Conservation (phyloP, 768 basidiomycete species). For the Dendrothele bispora region DNA sequence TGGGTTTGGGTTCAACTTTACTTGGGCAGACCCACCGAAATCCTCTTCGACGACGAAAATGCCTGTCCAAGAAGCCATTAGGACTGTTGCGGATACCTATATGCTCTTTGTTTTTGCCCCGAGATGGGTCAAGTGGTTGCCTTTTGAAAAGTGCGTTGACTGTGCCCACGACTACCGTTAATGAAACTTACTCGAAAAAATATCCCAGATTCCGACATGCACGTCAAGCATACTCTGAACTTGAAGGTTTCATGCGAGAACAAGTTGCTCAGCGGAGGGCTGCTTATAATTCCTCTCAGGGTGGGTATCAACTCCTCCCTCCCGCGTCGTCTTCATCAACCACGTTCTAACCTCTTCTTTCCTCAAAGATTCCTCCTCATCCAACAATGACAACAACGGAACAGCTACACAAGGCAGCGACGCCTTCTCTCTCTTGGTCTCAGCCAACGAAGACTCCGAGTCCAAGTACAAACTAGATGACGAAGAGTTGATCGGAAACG, state of each 20-base stretch:
- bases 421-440: constrained; percentile 43
- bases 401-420: constrained; percentile 22
- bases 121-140: constrained; percentile 37
- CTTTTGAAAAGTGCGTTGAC: constrained; percentile 30
- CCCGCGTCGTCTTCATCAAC: too few species aligned
- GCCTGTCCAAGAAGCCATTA: constrained; percentile 37
- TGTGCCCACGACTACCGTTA: neutral
- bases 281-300: too few species aligned
- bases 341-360: too few species aligned
- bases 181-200: neutral
- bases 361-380: too few species aligned
- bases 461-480: constrained; percentile 39
- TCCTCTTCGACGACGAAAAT: constrained; percentile 33
- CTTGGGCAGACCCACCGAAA: too few species aligned
- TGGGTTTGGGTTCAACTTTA: constrained; percentile 45
- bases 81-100: constrained; percentile 29
- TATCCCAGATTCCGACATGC: constrained; percentile 24
- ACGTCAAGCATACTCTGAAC: constrained; percentile 27
- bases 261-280: constrained; percentile 34
- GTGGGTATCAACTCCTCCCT: too few species aligned
- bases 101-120: constrained; percentile 28
- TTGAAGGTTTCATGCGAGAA: constrained; percentile 36
- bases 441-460: constrained; percentile 45
- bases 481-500: constrained; percentile 51
- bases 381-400: constrained; percentile 11